Conservation (phyloP, 179 eudicot species). For the Vitellaria paradoxa region DNA sequence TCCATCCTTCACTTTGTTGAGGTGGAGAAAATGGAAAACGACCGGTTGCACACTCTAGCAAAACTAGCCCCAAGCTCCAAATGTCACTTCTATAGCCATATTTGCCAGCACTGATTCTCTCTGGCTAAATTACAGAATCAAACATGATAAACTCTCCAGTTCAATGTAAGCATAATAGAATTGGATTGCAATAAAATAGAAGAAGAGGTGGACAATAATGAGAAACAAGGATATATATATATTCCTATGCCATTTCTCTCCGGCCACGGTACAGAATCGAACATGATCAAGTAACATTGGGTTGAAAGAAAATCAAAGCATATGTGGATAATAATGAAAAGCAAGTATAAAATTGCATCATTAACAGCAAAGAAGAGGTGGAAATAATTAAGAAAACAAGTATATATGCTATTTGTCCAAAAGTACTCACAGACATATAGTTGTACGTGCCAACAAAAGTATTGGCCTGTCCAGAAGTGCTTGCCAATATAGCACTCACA, state of each 20-base stretch:
- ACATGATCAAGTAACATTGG: too few relatives aligned
- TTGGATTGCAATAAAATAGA: too few relatives aligned
- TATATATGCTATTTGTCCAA: not conserved
- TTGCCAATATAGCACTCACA: slow-evolving; percentile 87
- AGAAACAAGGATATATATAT: not conserved
- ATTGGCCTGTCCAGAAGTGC: slow-evolving; percentile 89
- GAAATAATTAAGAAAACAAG: too few relatives aligned
- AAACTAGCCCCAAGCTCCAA: slow-evolving; percentile 94
- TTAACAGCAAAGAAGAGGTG: too few relatives aligned
- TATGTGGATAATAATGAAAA: too few relatives aligned
- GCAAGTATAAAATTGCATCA: too few relatives aligned
- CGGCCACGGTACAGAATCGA: too few relatives aligned
- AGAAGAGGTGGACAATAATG: too few relatives aligned
- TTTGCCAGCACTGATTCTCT: slow-evolving; percentile 68
- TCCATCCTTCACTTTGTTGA: slow-evolving; percentile 60
- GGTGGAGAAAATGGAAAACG: slow-evolving; percentile 78
- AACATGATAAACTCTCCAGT: not conserved
- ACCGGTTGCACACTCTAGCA: slow-evolving; percentile 93
- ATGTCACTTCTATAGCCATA: slow-evolving; percentile 81
- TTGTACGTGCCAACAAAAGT: slow-evolving; percentile 87
- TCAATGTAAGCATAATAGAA: slow-evolving; percentile 1
- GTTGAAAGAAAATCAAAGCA: too few relatives aligned
- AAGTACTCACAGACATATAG: slow-evolving; percentile 88
- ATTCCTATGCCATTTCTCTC: too few relatives aligned
- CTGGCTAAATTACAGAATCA: slow-evolving; percentile 58